Base-by-base conservation (phyloP, 1,284 basidiomycete species). In the Rhodotorula sp. region DNA sequence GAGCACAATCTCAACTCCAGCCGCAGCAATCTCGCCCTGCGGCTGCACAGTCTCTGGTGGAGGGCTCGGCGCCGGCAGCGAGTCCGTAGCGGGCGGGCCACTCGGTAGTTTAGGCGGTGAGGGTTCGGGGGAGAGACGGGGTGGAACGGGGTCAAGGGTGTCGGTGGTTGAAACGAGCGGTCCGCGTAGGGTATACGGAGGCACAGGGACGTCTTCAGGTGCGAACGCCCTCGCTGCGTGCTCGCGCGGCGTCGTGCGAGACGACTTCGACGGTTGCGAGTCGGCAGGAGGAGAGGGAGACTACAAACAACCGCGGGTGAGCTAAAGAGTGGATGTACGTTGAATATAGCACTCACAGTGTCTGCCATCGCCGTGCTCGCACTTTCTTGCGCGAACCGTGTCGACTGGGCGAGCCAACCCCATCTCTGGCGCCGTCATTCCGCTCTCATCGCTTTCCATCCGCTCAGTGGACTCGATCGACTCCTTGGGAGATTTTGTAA, bases 1-100 rank as follows among this genome's bases (percentile, higher is more conserved):
- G 24, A 74, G 36, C 27, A 62, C 60, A 56, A 70, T 71, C 57
- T 71, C 64, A 32, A 71, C 69, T 22, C n/a, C n/a, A 17, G 54
- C 65, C 10, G 61, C 60, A 17, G 62, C 54, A 53, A 66, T 7
- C 30, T 63, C 56, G 15, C 64, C 64, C 6, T 46, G 27, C 10
- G 59, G 52, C 2, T 49, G 60, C 19, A 39, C 22, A 17, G 56
- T 15, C 46, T 62, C 71, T 3, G 47, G 44, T 0, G 60, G 57
- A 5, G 64, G 53, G 7, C 27, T 36, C 27, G 68, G 46, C 13
- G 59, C 39, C n/a, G 64, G 68, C 17, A 66, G 64, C 1, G 29
- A 4, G 27, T 30, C 5, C 15, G 36, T 6, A 2, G 47, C 52
- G 8, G 59, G 44, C 0, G 55, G n/a, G 6, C 39, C 57, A 0